Conservation (phyloP, 345 rosid genomes). For the Linum usitatissimum region DNA sequence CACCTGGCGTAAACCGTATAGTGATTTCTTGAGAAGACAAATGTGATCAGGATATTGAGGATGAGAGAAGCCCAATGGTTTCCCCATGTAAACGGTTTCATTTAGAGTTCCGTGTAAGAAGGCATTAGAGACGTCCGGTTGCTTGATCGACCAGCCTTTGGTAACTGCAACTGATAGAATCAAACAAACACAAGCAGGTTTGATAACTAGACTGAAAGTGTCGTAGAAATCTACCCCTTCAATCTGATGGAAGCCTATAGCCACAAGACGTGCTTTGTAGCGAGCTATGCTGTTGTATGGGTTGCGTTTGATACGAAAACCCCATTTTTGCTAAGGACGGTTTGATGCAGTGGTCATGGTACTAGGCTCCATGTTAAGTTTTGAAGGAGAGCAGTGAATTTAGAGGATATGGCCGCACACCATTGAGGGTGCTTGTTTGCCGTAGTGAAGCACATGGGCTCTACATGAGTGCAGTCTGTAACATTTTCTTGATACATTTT, state of each 20-base stretch:
- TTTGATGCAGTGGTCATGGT: no score
- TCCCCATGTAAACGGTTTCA: not conserved
- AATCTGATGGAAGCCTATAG: not conserved
- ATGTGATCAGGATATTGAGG: slow-evolving; percentile 1
- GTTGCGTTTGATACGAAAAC: not conserved
- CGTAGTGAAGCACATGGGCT: no score
- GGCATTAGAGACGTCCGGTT: not conserved
- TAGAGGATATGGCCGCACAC: no score
- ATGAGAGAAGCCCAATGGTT: not conserved
- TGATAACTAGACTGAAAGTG: not conserved
- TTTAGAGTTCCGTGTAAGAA: not conserved
- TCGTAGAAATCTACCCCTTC: not conserved
- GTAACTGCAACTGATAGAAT: not conserved
- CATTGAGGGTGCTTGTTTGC: no score
- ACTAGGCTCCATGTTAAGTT: no score
- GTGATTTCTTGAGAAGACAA: not conserved
- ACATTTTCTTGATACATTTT: no score
- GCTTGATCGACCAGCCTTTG: not conserved
- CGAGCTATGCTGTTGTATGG: not conserved
- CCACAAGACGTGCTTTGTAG: no score
- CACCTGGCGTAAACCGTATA: not conserved
- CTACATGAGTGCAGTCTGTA: no score
- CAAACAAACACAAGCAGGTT: no score
- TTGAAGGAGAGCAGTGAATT: no score
- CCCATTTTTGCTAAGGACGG: slow-evolving; percentile 1